Conservation (phyloP, 2,329 filamentous ascomycete genomes). For the Thermothelomyces thermophilus region DNA sequence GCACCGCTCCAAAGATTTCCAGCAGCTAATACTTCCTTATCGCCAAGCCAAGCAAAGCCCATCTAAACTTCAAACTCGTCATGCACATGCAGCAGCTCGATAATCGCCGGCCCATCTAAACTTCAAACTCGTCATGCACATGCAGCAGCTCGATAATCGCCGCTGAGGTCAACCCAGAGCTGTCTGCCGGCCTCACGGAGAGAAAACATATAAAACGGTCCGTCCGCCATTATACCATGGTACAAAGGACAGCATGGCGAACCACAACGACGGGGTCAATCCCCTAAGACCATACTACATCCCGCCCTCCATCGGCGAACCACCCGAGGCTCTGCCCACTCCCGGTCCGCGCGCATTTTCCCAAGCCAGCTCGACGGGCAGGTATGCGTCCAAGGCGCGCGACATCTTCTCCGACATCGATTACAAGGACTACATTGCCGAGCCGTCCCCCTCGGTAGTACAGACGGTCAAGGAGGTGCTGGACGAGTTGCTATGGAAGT, state of each 20-base stretch:
- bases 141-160: constrained; percentile 16
- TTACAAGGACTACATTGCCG: constrained; percentile 79
- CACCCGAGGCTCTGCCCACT: constrained; percentile 31
- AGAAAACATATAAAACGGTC: not conserved
- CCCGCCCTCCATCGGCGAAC: constrained; percentile 49
- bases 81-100: constrained; percentile 22
- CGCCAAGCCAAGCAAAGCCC: constrained; percentile 17
- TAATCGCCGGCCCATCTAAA: too few species aligned
- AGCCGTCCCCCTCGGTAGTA: constrained; percentile 66
- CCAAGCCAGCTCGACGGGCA: constrained; percentile 37
- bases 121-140: constrained; percentile 20
- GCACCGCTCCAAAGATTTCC: not conserved
- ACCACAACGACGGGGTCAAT: constrained; percentile 46
- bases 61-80: constrained; percentile 19
- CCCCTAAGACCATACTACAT: constrained; percentile 66
- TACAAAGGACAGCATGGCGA: constrained; percentile 35
- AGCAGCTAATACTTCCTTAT: constrained; percentile 11
- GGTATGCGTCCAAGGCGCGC: constrained; percentile 61
- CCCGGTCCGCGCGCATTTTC: constrained; percentile 42
- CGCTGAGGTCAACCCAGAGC: not conserved
- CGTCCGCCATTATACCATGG: constrained; percentile 11
- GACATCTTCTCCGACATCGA: constrained; percentile 86
- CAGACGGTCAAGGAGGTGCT: constrained; percentile 70
- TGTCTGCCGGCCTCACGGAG: not conserved
- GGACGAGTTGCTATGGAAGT: constrained; percentile 86